phyloP scores from a whole-genome alignment of 2,329 filamentous ascomycete genomes.

The Ascochyta fabae region DNA sequence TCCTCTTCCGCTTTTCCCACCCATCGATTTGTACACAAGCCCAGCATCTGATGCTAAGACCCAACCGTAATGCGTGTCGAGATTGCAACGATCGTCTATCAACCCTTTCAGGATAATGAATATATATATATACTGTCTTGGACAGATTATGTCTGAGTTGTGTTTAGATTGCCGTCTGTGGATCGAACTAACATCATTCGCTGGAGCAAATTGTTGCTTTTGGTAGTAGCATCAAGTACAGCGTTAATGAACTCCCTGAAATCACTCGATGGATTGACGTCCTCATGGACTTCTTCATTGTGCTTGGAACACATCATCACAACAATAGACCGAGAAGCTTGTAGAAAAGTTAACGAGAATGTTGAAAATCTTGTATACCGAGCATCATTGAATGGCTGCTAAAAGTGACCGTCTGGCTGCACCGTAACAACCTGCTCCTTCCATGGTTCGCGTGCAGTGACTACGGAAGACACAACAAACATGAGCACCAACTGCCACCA shows the following conservation, averaged over 20 bases:
- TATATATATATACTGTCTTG: neutral
- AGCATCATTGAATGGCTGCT: neutral
- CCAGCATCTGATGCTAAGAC: slow-evolving; percentile 1
- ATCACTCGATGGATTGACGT: neutral
- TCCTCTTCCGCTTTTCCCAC: neutral
- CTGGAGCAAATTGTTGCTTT: neutral
- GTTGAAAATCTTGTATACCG: neutral
- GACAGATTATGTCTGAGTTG: neutral
- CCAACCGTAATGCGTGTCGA: slow-evolving; percentile 10
- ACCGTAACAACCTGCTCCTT: neutral
- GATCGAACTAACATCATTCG: neutral
- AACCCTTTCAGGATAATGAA: neutral
- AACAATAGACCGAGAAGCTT: too few relatives aligned
- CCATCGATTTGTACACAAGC: slow-evolving; percentile 2
- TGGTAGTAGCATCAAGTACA: neutral
- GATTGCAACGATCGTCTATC: neutral
- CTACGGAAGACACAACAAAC: neutral
- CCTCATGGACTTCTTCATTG: neutral
- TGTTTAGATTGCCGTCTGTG: accelerated
- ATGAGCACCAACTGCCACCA: neutral
- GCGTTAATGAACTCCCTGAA: slow-evolving; percentile 5
- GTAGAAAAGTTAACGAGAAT: neutral
- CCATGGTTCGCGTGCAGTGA: neutral
- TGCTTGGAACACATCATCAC: neutral
- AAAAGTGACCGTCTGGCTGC: neutral